These are phyloP conservation scores for Neurospora sp. DNA, from an alignment of 495 filamentous ascomycete species.

Conservation along the genomic window DNA sequence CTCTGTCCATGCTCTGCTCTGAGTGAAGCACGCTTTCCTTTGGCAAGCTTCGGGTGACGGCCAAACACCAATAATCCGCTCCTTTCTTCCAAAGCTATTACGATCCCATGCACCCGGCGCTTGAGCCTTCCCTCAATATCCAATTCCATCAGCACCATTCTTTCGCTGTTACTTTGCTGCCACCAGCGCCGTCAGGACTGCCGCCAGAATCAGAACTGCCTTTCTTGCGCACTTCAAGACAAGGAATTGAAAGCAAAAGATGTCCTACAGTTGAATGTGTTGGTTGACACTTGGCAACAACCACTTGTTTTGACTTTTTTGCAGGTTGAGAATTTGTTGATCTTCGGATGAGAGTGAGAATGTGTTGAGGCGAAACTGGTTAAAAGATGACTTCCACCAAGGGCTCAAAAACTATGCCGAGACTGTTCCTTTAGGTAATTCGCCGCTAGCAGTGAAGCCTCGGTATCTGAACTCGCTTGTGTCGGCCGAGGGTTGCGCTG, in stretches of 20 bases:
- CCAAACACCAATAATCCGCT: background rate
- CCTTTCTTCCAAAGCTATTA: background rate
- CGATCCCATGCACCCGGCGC: background rate
- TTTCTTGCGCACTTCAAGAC: background rate
- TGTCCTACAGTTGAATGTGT: background rate
- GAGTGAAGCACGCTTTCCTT: background rate
- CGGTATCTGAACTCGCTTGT: background rate
- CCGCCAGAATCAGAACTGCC: background rate
- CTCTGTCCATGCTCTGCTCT: background rate
- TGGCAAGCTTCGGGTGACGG: background rate
- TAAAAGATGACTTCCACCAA: background rate
- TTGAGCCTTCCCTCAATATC: background rate
- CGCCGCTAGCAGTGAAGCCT: background rate
- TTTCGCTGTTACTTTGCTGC: background rate
- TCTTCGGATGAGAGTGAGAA: background rate
- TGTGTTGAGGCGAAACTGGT: background rate
- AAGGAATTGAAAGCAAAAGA: background rate
- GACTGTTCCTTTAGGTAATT: background rate
- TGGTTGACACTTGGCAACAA: background rate
- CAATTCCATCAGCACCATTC: background rate
- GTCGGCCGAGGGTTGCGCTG: background rate
- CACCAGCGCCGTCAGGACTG: background rate
- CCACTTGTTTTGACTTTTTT: background rate
- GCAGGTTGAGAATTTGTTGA: background rate
- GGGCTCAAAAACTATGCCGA: background rate